Evolutionary conservation across 2,329 filamentous ascomycete genomes (phyloP), one percentile per base, ranked within the genome.

Genomic region (Penicillium sp.): DNA sequence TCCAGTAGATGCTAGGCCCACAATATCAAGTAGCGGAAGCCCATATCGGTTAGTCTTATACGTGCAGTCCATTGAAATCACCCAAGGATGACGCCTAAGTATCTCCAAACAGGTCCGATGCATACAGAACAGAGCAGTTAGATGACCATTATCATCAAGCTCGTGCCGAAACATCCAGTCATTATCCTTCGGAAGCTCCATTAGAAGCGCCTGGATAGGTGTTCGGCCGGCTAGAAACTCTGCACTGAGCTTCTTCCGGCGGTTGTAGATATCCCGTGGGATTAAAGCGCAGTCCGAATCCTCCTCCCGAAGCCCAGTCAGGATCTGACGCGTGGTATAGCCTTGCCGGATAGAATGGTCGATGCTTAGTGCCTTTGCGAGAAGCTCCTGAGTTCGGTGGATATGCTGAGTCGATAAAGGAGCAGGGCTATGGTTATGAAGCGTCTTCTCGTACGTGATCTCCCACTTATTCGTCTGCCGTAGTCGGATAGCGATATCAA

Each of bases 191-290:
- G 18, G 38, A 24, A 42, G 18, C 38, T 42, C 38, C 7, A 42
- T 42, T 6, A 42, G 21, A 6, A 42, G 5, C 1, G 38, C 38
- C 13, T 42, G 18, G 2, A 42, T 23, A 42, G 18, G 38, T 9
- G 18, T 42, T 2, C 38, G 38, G 9, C 38, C 18, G 5, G 26
- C 15, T 29, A 60, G 45, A 18, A 34, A 51, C 7, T 50, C 39
- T 12, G 1, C 0, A 24, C 54, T 24, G 4, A 58, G 36, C 39
- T 50, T 28, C 12, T 51, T 45, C 6, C 39, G 42, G 33, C 53
- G 54, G 6, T 23, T 21, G 12, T 53, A 13, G 29, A 36, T 52
- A 42, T 42, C 39, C 24, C 39, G 8, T 10, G 2, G 2, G 16
- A 38, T 21, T 21, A 38, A 15, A 4, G 4, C 18, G 8, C 8